Evolutionary conservation across 176 grass and related monocot genomes (phyloP).

Genomic region (Lolium rigidum): DNA sequence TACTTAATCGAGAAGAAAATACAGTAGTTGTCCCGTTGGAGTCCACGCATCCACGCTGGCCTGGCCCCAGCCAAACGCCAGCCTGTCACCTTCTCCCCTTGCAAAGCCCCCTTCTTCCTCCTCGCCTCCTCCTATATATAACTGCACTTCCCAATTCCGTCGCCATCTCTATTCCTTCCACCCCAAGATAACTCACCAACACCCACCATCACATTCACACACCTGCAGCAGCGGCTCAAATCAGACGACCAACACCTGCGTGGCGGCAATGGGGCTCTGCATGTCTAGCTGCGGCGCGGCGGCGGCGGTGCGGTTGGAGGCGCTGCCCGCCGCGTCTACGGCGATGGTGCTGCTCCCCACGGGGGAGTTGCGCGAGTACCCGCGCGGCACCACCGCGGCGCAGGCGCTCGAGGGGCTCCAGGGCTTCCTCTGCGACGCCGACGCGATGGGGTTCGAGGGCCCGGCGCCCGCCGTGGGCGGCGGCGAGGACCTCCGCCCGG

Average conservation of each 20-base stretch:
- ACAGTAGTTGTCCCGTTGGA: neutral
- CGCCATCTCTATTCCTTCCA: neutral
- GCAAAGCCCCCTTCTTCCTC: neutral
- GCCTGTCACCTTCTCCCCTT: conserved; percentile 36
- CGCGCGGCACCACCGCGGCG: conserved; percentile 13
- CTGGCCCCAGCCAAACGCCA: no score
- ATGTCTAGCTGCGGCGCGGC: conserved; percentile 34
- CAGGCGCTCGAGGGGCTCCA: conserved; percentile 38
- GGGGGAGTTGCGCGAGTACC: conserved; percentile 63
- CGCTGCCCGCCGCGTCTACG: neutral
- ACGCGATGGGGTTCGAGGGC: conserved; percentile 63
- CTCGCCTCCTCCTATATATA: neutral
- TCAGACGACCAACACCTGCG: neutral
- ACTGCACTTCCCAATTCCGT: neutral
- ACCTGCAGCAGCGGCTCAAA: neutral
- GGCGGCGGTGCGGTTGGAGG: neutral
- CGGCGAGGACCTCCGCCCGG: conserved; percentile 46
- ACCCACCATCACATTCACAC: no score
- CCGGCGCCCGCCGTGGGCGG: conserved; percentile 20
- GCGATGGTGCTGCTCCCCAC: conserved; percentile 61
- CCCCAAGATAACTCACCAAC: no score
- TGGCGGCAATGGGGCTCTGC: conserved; percentile 56
- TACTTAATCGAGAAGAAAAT: neutral
- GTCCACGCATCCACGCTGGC: neutral
- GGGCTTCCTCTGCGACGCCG: conserved; percentile 66